A percentile compares a stretch with the other conserved stretches of the same genome.
These are phyloP conservation scores for Aspergillus texensis DNA, from an alignment of 2,329 filamentous ascomycete species.

Conservation along the genomic window DNA sequence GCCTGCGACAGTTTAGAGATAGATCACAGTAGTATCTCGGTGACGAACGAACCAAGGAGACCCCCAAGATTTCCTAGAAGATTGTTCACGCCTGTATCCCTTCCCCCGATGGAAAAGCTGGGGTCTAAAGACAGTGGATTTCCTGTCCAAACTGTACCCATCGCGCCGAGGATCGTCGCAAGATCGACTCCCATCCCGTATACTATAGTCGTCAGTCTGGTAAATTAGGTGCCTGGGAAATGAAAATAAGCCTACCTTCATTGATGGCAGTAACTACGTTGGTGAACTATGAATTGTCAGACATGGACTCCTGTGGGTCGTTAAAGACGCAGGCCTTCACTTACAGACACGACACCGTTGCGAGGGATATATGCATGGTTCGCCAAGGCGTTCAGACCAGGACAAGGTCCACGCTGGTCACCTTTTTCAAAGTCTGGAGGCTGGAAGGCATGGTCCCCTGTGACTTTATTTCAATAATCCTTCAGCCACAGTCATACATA, in stretches of 20 bases:
- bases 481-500: not conserved
- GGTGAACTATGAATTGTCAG: slow-evolving; percentile 24
- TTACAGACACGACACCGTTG: slow-evolving; percentile 40
- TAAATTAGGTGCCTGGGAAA: not conserved
- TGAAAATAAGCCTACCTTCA: slow-evolving; percentile 25
- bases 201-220: slow-evolving; percentile 32
- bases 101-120: slow-evolving; percentile 58
- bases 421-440: slow-evolving; percentile 36
- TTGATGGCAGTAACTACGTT: slow-evolving; percentile 40
- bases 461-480: slow-evolving; percentile 25
- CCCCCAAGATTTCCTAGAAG: slow-evolving; percentile 49
- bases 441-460: slow-evolving; percentile 38
- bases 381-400: slow-evolving; percentile 47
- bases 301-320: not conserved
- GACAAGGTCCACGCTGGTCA: slow-evolving; percentile 46
- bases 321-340: not conserved
- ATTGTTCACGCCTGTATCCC: slow-evolving; percentile 41
- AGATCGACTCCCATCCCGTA: slow-evolving; percentile 54
- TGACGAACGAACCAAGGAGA: slow-evolving; percentile 39
- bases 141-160: slow-evolving; percentile 54
- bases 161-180: slow-evolving; percentile 45
- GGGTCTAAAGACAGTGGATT: slow-evolving; percentile 54
- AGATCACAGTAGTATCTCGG: not conserved
- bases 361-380: slow-evolving; percentile 49
- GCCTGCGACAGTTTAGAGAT: slow-evolving; percentile 27